Evolutionary conservation across 2,329 filamentous ascomycete genomes (phyloP).

Genomic region (Xylaria multiplex): DNA sequence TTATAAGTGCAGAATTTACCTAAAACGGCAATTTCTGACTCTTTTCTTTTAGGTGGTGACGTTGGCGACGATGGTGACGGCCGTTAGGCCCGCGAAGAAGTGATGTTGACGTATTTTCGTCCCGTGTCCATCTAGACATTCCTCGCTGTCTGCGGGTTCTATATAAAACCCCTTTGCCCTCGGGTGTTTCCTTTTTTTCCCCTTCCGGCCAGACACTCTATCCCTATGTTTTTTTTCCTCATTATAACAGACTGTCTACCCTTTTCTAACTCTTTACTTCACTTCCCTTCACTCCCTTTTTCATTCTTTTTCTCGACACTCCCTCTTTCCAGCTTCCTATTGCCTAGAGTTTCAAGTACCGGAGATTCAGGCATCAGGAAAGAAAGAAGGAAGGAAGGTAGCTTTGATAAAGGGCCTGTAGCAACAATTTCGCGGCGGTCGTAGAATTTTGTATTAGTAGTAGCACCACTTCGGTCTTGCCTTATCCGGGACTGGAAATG

Average conservation of each 20-base stretch:
- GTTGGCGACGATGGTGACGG: constrained; percentile 20
- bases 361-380: neutral
- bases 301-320: neutral
- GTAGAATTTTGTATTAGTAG: neutral
- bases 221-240: neutral
- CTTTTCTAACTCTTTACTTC: no score
- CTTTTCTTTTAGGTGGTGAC: no score
- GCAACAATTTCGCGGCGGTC: constrained; percentile 12
- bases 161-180: neutral
- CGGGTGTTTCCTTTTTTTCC: neutral
- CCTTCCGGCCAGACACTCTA: no score
- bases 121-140: neutral
- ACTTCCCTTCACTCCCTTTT: neutral
- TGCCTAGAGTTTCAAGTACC: neutral
- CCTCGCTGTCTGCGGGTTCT: no score
- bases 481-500: neutral
- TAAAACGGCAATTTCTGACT: no score
- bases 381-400: neutral
- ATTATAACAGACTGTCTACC: neutral
- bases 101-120: neutral
- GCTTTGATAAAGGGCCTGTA: neutral
- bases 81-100: neutral
- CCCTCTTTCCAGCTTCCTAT: neutral
- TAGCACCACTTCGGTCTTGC: neutral
- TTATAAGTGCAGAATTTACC: no score